Evolutionary conservation across 176 grass and related monocot species (phyloP).

Genomic region (Rhynchospora pubera): DNA sequence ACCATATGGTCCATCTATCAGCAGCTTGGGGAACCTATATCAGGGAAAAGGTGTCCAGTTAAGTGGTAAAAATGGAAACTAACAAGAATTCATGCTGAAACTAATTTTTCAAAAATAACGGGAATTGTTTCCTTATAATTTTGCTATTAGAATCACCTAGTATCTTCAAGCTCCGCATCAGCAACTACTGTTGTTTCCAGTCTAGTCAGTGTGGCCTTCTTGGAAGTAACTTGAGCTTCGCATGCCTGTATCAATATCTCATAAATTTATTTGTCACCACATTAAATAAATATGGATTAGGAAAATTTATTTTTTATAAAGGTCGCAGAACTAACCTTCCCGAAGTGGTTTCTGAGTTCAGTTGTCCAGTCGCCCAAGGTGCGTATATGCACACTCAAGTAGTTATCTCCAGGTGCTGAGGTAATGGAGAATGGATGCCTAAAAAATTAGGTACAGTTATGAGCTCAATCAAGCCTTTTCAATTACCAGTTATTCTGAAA

Average conservation of each 20-base stretch:
- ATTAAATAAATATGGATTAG: neutral
- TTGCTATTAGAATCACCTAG: constrained; percentile 37
- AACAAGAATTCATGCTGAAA: neutral
- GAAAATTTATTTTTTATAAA: neutral
- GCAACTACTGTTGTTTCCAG: constrained; percentile 95
- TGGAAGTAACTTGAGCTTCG: constrained; percentile 69
- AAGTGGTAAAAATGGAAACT: neutral
- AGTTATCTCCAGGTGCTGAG: constrained; percentile 70
- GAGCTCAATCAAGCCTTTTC: constrained; percentile 12
- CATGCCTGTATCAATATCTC: constrained; percentile 46
- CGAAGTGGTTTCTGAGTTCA: constrained; percentile 75
- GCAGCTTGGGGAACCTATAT: constrained; percentile 72
- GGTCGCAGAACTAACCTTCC: constrained; percentile 58
- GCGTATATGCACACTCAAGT: constrained; percentile 93
- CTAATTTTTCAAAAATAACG: neutral
- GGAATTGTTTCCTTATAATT: neutral
- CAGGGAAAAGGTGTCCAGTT: neutral
- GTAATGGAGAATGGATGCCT: constrained; percentile 99
- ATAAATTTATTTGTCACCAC: constrained; percentile 7
- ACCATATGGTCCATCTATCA: constrained; percentile 89
- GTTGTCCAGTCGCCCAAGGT: constrained; percentile 92
- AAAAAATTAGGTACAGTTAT: constrained; percentile 23
- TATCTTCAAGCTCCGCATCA: constrained; percentile 55
- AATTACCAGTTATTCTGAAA: neutral
- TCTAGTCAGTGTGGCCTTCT: constrained; percentile 87